Evolutionary conservation across 805 yeast genomes (phyloP).

Genomic region (Candida montana): DNA sequence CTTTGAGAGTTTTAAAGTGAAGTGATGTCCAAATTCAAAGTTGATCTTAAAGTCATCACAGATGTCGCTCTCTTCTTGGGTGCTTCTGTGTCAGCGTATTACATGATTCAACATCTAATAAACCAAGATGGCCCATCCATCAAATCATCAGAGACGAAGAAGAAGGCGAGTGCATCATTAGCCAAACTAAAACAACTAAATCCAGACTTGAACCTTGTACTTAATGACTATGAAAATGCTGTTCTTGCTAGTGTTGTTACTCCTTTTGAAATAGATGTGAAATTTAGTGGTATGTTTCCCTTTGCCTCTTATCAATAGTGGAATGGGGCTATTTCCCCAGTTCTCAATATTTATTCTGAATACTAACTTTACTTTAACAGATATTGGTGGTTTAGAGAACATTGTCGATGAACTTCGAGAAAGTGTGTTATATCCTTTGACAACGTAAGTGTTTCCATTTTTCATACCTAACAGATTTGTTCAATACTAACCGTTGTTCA

Average conservation of each 20-base stretch:
- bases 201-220: constrained; percentile 50
- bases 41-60: constrained; percentile 35
- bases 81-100: constrained; percentile 68
- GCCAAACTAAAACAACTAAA: constrained; percentile 52
- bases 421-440: constrained; percentile 81
- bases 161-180: constrained; percentile 50
- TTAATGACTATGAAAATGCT: constrained; percentile 72
- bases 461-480: no score
- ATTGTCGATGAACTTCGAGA: constrained; percentile 84
- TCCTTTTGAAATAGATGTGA: constrained; percentile 74
- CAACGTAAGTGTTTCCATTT: constrained; percentile 30
- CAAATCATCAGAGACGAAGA: constrained; percentile 54
- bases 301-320: no score
- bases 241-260: constrained; percentile 73
- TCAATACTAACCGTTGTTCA: not conserved
- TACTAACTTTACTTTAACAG: constrained; percentile 24
- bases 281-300: constrained; percentile 41
- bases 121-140: constrained; percentile 40
- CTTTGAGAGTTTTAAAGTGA: no score
- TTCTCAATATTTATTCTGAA: no score
- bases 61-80: constrained; percentile 50
- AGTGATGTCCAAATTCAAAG: constrained; percentile 21
- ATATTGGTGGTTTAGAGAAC: constrained; percentile 83
- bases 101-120: constrained; percentile 43
- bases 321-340: no score